Percentiles rank a stretch among this genome's conserved stretches.
These are phyloP conservation scores for Leccinum obscurum DNA, from an alignment of 768 basidiomycete species.

Conservation along the genomic window DNA sequence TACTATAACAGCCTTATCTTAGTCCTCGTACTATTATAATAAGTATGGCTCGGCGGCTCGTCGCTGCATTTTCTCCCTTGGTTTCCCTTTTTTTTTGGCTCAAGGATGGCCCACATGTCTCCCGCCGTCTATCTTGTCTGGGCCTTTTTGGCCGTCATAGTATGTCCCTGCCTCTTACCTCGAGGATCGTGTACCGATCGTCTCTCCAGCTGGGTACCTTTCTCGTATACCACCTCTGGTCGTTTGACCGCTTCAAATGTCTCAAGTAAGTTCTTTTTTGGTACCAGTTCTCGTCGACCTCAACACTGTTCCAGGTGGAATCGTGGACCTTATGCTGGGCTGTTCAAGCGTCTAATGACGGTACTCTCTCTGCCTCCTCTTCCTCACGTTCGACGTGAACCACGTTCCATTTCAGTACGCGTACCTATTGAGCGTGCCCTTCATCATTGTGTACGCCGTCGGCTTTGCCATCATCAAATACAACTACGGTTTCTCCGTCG, in stretches of 20 bases:
- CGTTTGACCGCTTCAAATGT: slow-evolving; percentile 77
- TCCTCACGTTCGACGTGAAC: neutral
- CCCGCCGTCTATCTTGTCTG: slow-evolving; percentile 64
- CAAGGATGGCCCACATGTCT: slow-evolving; percentile 60
- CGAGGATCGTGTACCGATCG: slow-evolving; percentile 11
- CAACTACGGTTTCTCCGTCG: slow-evolving; percentile 54
- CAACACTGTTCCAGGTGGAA: slow-evolving; percentile 54
- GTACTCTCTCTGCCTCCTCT: slow-evolving; percentile 39
- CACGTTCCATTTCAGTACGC: neutral
- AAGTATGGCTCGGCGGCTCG: neutral
- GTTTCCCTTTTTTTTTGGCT: neutral
- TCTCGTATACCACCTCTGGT: slow-evolving; percentile 74
- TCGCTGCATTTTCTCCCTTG: neutral
- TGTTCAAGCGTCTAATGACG: slow-evolving; percentile 86
- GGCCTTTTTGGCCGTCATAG: slow-evolving; percentile 43
- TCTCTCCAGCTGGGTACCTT: slow-evolving; percentile 34
- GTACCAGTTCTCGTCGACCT: neutral
- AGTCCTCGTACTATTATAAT: no score
- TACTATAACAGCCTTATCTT: no score
- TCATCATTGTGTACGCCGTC: slow-evolving; percentile 55
- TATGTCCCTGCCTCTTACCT: slow-evolving; percentile 1
- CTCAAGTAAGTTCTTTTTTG: slow-evolving; percentile 46
- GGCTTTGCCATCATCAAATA: slow-evolving; percentile 78
- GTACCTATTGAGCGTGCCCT: slow-evolving; percentile 63
- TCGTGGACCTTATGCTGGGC: slow-evolving; percentile 62